Evolutionary conservation across 1,284 basidiomycete species (phyloP), one percentile per base, ranked within the genome.

Genomic region (Cutaneotrichosporon sp.): DNA sequence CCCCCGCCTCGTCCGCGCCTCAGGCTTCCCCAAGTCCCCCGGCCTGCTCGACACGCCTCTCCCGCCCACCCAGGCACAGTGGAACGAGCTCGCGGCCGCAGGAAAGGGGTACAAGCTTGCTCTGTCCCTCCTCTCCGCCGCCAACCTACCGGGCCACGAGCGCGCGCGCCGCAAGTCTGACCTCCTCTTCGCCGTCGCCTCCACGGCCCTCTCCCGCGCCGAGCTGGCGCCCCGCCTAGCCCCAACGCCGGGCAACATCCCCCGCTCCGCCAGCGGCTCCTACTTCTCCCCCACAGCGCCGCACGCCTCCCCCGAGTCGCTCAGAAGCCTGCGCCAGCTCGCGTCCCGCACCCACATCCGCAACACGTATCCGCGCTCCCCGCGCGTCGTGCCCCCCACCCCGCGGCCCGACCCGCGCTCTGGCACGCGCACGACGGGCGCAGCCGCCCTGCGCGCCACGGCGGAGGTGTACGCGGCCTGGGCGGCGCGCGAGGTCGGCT

Each of bases 401-500:
- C 58, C 58, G 2, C 52, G 51, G 1, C 16, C 51, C 2, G 45
- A 54, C 22, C 57, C 57, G 11, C 33, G 36, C 7, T 42, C 33
- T 3, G 38, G 36, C 5, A 38, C 11, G 4, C 36, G 45, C 73
- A 78, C 38, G 70, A 57, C 55, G 4, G 55, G 72, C 33, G 56
- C 68, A 34, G 70, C 72, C 0, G 65, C 73, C 2, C 61, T 77
- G 22, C 70, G 79, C 49, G 74, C 76, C 25, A 75, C 76, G 0
- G 72, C 79, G n/a, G 79, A 80, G 57, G 73, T 79, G 22, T 80
- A 79, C 60, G 63, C 76, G 0, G 76, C 74, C 0, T 79, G 79
- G 79, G 77, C 78, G 6, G 78, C 79, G 6, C 65, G 76, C 29
- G 79, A 80, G 59, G 74, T 80, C 46, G 79, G 79, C n/a, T 80